These are phyloP conservation scores for Cladosporium oxysporum DNA, from an alignment of 2,329 filamentous ascomycete species.

Conservation along the genomic window DNA sequence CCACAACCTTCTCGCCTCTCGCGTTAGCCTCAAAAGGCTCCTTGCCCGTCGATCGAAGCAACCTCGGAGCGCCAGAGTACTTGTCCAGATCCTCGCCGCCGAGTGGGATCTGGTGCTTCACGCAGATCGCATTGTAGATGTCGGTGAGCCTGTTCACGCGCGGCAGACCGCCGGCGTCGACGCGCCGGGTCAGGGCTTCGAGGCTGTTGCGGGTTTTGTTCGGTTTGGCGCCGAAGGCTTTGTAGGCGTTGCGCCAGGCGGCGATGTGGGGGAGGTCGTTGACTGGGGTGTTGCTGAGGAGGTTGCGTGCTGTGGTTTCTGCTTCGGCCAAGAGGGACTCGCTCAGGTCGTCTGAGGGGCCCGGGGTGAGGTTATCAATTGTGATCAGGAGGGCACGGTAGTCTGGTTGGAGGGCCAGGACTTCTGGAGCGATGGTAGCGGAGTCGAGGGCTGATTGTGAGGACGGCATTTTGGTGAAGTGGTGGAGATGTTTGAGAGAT, in stretches of 20 bases:
- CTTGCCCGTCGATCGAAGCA: constrained; percentile 38
- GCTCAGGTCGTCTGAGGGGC: constrained; percentile 37
- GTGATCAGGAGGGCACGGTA: constrained; percentile 42
- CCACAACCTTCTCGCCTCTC: constrained; percentile 26
- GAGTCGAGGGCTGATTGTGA: constrained; percentile 22
- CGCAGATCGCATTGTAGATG: constrained; percentile 44
- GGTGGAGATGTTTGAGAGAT: not conserved
- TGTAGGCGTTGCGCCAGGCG: constrained; percentile 44
- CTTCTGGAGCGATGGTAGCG: constrained; percentile 26
- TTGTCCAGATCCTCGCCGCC: constrained; percentile 45
- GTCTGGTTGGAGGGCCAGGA: constrained; percentile 41
- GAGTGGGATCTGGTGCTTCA: constrained; percentile 43
- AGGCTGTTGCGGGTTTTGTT: constrained; percentile 42
- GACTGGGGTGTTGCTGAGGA: constrained; percentile 26
- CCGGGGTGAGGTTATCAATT: constrained; percentile 36
- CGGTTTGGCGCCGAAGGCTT: constrained; percentile 43
- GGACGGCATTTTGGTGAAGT: not conserved
- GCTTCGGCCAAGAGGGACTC: constrained; percentile 36
- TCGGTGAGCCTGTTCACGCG: constrained; percentile 44
- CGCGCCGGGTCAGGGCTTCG: constrained; percentile 40
- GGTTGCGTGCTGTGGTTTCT: constrained; percentile 26
- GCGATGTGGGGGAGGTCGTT: constrained; percentile 41
- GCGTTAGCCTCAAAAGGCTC: constrained; percentile 40
- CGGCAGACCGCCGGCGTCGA: constrained; percentile 36
- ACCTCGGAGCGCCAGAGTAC: constrained; percentile 37